Evolutionary conservation across 805 yeast species (phyloP).

Genomic region (Ogataea pini): DNA sequence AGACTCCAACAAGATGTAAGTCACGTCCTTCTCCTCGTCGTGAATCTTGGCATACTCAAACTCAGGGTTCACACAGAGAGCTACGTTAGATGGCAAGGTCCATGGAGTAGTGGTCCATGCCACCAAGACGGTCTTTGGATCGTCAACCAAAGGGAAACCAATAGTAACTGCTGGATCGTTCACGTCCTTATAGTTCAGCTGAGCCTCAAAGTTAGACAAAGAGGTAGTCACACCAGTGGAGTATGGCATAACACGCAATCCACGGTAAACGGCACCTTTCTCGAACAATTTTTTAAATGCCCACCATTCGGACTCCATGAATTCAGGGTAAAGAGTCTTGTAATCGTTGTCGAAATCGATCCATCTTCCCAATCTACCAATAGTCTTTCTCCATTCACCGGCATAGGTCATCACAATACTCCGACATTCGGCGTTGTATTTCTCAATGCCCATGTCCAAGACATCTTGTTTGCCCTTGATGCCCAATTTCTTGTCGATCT

Average conservation of each 20-base stretch:
- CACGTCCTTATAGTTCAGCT: constrained; percentile 96
- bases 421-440: constrained; percentile 93
- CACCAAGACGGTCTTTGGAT: constrained; percentile 79
- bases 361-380: constrained; percentile 97
- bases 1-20: constrained; percentile 82
- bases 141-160: constrained; percentile 79
- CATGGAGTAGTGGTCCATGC: constrained; percentile 99
- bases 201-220: constrained; percentile 96
- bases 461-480: constrained; percentile 94
- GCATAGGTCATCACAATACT: constrained; percentile 97
- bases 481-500: constrained; percentile 95
- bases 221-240: constrained; percentile 98
- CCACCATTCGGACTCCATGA: constrained; percentile 99
- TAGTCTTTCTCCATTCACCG: constrained; percentile 88
- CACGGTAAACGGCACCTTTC: constrained; percentile 89
- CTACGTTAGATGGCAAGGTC: constrained; percentile 95
- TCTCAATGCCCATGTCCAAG: constrained; percentile 88
- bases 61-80: constrained; percentile 86
- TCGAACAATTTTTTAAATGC: constrained; percentile 86
- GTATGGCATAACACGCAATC: constrained; percentile 97
- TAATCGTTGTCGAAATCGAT: constrained; percentile 98
- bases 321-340: constrained; percentile 91
- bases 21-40: constrained; percentile 81
- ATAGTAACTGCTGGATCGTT: constrained; percentile 94
- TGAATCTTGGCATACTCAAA: constrained; percentile 89